A percentile compares a stretch with the other conserved stretches of the same genome.
These are phyloP conservation scores for Ascomycota sp. DNA, from an alignment of 2,329 filamentous ascomycete genomes.

Conservation along the genomic window DNA sequence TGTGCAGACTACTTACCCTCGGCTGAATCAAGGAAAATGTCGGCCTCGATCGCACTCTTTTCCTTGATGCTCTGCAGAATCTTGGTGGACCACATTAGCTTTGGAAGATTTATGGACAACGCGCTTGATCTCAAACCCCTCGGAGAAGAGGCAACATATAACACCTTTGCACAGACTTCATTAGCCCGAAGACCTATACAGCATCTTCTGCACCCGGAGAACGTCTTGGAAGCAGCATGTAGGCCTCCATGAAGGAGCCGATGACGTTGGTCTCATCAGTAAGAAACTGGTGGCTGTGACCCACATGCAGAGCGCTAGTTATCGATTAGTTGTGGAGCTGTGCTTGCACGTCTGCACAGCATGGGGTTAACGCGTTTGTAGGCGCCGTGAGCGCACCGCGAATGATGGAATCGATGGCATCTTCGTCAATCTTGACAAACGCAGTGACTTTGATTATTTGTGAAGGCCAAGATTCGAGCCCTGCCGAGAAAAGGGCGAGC, in stretches of 20 bases:
- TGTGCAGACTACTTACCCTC: conserved; percentile 4
- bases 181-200: background rate
- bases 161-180: conserved; percentile 12
- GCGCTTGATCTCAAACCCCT: conserved; percentile 39
- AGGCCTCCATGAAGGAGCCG: conserved; percentile 51
- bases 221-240: conserved; percentile 36
- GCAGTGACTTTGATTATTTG: conserved; percentile 45
- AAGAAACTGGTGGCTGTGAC: conserved; percentile 36
- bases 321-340: conserved; percentile 1
- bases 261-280: conserved; percentile 49
- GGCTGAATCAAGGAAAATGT: conserved; percentile 40
- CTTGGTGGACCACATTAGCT: conserved; percentile 49
- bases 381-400: conserved; percentile 47
- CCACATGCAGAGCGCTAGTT: conserved; percentile 30
- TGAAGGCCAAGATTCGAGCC: conserved; percentile 3
- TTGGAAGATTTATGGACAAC: conserved; percentile 54
- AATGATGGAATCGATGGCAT: conserved; percentile 48
- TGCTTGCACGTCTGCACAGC: background rate
- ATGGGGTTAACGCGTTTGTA: conserved; percentile 22
- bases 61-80: conserved; percentile 48
- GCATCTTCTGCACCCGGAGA: background rate
- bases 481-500: background rate
- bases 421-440: conserved; percentile 43
- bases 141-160: conserved; percentile 30
- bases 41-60: conserved; percentile 53